Conservation (phyloP, 2,329 filamentous ascomycete species). For the Pseudogymnoascus sp. region DNA sequence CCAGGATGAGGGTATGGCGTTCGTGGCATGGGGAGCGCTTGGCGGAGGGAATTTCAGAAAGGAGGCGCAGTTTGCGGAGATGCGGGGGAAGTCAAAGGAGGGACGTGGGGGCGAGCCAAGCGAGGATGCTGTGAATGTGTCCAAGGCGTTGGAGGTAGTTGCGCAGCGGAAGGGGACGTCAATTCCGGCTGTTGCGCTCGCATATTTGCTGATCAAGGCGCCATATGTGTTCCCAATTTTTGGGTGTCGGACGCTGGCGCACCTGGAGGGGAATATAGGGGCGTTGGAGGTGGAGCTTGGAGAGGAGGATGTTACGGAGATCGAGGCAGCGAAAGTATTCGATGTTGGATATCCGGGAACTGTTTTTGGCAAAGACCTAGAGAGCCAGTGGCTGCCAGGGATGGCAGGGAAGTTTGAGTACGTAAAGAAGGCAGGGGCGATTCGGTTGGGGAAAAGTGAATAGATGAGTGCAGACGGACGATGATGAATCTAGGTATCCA, state of each 20-base stretch:
- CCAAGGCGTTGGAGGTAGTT: conserved; percentile 43
- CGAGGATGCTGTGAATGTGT: conserved; percentile 43
- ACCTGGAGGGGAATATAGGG: conserved; percentile 62
- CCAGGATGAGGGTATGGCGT: conserved; percentile 46
- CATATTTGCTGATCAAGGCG: conserved; percentile 65
- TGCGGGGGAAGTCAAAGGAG: conserved; percentile 23
- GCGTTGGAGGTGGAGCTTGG: conserved; percentile 53
- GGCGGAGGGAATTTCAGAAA: conserved; percentile 42
- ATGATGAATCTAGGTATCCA: no score
- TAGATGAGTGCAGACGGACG: background rate
- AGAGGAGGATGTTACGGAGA: conserved; percentile 53
- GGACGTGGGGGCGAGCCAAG: conserved; percentile 29
- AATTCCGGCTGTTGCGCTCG: conserved; percentile 57
- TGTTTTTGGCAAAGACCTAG: conserved; percentile 41
- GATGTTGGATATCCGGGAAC: conserved; percentile 59
- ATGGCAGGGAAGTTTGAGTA: conserved; percentile 44
- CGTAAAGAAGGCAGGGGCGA: conserved; percentile 30
- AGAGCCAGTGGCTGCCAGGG: conserved; percentile 22
- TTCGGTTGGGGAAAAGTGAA: background rate
- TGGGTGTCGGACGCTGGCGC: conserved; percentile 59
- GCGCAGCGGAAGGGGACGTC: conserved; percentile 46
- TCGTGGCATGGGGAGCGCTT: conserved; percentile 47
- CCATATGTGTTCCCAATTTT: conserved; percentile 67
- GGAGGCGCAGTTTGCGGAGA: conserved; percentile 36
- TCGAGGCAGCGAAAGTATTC: conserved; percentile 54